These are phyloP conservation scores for Porogramme epimiltina DNA, from an alignment of 1,284 basidiomycete species.

Conservation along the genomic window DNA sequence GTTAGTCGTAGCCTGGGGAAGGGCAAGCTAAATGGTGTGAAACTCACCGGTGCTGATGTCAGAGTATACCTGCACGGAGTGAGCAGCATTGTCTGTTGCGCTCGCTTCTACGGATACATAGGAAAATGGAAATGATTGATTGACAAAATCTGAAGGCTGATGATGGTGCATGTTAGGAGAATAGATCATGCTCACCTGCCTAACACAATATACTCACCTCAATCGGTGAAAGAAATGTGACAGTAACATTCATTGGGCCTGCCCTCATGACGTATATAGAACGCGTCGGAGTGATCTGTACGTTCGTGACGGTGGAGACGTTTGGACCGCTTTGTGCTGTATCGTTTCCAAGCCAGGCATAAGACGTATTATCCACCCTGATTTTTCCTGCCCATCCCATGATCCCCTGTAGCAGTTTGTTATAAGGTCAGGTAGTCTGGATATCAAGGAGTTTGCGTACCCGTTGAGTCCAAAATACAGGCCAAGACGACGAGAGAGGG, in stretches of 20 bases:
- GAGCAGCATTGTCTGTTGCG: background rate
- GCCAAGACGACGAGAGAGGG: background rate
- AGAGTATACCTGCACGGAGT: background rate
- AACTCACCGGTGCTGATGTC: background rate
- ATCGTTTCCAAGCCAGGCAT: constrained; percentile 20
- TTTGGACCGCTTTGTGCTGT: background rate
- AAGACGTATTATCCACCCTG: constrained; percentile 22
- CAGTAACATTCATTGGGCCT: background rate
- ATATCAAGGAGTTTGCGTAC: background rate
- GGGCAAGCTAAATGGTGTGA: background rate
- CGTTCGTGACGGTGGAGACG: background rate
- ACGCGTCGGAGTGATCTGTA: background rate
- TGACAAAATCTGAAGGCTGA: background rate
- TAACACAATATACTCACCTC: background rate
- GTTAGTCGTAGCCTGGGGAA: background rate
- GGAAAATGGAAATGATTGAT: background rate
- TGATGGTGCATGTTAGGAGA: background rate
- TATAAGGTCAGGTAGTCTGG: background rate
- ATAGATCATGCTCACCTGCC: background rate
- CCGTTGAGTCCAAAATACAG: background rate
- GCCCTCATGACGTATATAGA: background rate
- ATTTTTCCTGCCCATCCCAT: constrained; percentile 24
- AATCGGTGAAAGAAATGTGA: background rate
- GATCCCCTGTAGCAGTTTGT: background rate
- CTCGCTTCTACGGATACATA: background rate